phyloP scores from a whole-genome alignment of 306 rosid genomes.

The Lupinus albus region DNA sequence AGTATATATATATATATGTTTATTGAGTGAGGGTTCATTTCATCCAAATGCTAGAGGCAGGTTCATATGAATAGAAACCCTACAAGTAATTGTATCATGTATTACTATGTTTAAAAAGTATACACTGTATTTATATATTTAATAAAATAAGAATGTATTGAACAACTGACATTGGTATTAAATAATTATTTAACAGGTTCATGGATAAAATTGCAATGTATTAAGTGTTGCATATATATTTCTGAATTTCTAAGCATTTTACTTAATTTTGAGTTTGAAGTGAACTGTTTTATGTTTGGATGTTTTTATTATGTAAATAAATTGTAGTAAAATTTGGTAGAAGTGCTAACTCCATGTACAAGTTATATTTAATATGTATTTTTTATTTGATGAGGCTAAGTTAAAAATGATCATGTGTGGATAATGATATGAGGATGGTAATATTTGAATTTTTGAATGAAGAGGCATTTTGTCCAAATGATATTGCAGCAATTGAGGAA shows the following conservation, averaged over 20 bases:
- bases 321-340: no score
- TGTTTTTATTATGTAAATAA: no score
- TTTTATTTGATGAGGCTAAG: no score
- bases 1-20: not conserved
- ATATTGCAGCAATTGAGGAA: conserved; percentile 83
- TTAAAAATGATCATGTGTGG: no score
- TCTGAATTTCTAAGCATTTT: not conserved
- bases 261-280: no score
- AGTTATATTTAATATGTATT: no score
- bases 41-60: conserved; percentile 34
- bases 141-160: not conserved
- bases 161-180: not conserved
- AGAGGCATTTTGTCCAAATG: conserved; percentile 93
- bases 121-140: not conserved
- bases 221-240: not conserved
- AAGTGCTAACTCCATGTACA: no score
- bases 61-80: conserved; percentile 33
- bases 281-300: no score
- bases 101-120: conserved; percentile 20
- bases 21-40: conserved; percentile 36
- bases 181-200: conserved; percentile 17
- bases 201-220: conserved; percentile 7
- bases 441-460: no score
- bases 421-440: no score
- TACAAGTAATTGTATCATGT: conserved; percentile 26